phyloP scores from a whole-genome alignment of 257 asterid species.

The Forsythia viridissima region DNA sequence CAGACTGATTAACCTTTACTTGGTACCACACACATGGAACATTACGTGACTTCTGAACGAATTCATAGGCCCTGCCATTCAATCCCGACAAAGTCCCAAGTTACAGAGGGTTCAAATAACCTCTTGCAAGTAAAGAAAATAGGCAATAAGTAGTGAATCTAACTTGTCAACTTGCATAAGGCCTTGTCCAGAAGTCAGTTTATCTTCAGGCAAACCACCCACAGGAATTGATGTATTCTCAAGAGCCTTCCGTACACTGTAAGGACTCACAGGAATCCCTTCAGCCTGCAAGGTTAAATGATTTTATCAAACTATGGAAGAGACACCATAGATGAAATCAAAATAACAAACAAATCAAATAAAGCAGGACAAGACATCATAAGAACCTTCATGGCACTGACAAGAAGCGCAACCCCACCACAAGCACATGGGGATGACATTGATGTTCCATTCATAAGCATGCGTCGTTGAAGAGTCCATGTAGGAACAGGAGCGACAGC shows the following conservation, averaged over 20 bases:
- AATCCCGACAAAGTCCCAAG: conserved; percentile 29
- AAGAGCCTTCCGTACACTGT: conserved; percentile 83
- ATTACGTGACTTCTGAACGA: conserved; percentile 62
- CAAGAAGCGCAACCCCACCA: conserved; percentile 93
- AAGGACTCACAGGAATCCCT: conserved; percentile 86
- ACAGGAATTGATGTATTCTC: conserved; percentile 86
- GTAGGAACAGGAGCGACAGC: conserved; percentile 99
- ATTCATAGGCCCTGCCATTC: conserved; percentile 83
- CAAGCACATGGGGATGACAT: conserved; percentile 99
- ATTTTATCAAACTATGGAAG: conserved; percentile 32
- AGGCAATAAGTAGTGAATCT: conserved; percentile 34
- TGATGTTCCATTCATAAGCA: conserved; percentile 99
- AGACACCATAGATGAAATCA: conserved; percentile 17
- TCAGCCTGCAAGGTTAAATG: conserved; percentile 63
- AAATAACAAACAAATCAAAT: not conserved
- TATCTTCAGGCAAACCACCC: conserved; percentile 82
- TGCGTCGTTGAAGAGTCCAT: conserved; percentile 97
- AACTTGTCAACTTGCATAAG: conserved; percentile 98
- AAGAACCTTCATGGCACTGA: conserved; percentile 96
- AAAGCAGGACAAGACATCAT: conserved; percentile 1
- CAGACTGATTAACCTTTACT: conserved; percentile 71
- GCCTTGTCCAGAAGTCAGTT: conserved; percentile 91
- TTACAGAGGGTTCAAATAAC: conserved; percentile 23
- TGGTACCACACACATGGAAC: conserved; percentile 77
- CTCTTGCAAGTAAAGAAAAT: conserved; percentile 27